Evolutionary conservation across 176 grass and related monocot genomes (phyloP).

Genomic region (Paspalum notatum): DNA sequence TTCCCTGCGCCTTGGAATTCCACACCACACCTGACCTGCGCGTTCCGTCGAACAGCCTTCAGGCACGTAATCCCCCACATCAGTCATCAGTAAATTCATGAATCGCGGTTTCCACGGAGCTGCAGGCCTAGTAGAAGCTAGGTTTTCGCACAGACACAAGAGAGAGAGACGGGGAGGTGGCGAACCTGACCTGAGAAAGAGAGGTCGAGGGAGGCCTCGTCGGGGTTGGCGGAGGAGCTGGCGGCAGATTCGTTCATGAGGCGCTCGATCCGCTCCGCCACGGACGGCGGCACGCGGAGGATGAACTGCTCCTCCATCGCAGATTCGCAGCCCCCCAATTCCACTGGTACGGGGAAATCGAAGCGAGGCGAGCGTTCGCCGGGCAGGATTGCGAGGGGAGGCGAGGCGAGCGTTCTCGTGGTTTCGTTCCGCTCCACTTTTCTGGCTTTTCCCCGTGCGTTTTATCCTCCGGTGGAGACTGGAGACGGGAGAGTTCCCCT

Average conservation of each 20-base stretch:
- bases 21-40: background rate
- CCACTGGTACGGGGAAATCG: background rate
- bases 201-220: slow-evolving; percentile 75
- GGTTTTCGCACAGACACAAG: background rate
- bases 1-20: background rate
- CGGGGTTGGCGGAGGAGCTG: slow-evolving; percentile 55
- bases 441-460: background rate
- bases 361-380: background rate
- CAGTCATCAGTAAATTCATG: background rate
- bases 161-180: background rate
- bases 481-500: background rate
- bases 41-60: slow-evolving; percentile 22
- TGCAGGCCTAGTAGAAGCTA: background rate
- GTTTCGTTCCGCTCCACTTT: background rate
- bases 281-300: slow-evolving; percentile 75
- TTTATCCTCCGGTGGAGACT: background rate
- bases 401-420: background rate
- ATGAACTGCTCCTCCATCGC: slow-evolving; percentile 94
- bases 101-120: background rate
- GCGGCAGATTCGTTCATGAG: slow-evolving; percentile 70
- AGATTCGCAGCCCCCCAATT: background rate
- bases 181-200: slow-evolving; percentile 69
- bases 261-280: slow-evolving; percentile 77
- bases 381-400: background rate
- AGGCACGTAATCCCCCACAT: background rate